phyloP scores from a whole-genome alignment of 1,139 yeast genomes.

The Geotrichum citri-aurantii region DNA sequence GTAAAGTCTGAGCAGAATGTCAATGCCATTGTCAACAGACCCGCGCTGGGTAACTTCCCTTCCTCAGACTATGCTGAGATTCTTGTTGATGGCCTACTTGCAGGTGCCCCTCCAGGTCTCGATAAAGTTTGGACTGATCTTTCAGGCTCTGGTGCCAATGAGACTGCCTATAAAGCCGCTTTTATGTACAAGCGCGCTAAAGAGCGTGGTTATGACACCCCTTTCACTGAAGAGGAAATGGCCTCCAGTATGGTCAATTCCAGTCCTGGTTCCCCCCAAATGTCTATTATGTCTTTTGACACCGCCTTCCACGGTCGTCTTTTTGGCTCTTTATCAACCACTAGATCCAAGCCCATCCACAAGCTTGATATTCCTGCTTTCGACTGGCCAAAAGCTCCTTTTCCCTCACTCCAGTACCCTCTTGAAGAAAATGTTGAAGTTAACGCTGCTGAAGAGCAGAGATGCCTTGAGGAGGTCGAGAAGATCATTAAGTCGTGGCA shows the following conservation, averaged over 20 bases:
- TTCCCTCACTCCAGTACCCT: constrained; percentile 71
- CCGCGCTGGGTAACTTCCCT: constrained; percentile 75
- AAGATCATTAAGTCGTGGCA: constrained; percentile 41
- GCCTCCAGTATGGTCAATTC: constrained; percentile 57
- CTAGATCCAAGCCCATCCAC: constrained; percentile 78
- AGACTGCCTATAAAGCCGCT: constrained; percentile 78
- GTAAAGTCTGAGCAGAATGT: constrained; percentile 63
- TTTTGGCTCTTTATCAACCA: constrained; percentile 71
- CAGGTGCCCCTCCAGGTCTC: constrained; percentile 68
- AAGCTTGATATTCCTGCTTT: constrained; percentile 79
- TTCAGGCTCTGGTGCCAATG: constrained; percentile 81
- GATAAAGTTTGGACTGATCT: constrained; percentile 65
- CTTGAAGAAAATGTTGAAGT: constrained; percentile 50
- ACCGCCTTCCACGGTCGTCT: constrained; percentile 79
- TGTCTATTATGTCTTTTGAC: constrained; percentile 67
- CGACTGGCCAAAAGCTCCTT: constrained; percentile 83
- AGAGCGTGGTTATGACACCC: constrained; percentile 46
- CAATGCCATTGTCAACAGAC: constrained; percentile 65
- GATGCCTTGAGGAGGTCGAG: constrained; percentile 59
- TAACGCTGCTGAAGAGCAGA: constrained; percentile 59
- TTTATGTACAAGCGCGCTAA: constrained; percentile 67
- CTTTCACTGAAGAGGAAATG: constrained; percentile 57
- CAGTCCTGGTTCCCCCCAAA: constrained; percentile 69
- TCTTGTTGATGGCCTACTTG: constrained; percentile 49
- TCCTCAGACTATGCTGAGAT: constrained; percentile 55